A percentile compares a stretch with the other conserved stretches of the same genome.
Conservation (phyloP, 2,329 filamentous ascomycete genomes). For the Microascus cirrosus region DNA sequence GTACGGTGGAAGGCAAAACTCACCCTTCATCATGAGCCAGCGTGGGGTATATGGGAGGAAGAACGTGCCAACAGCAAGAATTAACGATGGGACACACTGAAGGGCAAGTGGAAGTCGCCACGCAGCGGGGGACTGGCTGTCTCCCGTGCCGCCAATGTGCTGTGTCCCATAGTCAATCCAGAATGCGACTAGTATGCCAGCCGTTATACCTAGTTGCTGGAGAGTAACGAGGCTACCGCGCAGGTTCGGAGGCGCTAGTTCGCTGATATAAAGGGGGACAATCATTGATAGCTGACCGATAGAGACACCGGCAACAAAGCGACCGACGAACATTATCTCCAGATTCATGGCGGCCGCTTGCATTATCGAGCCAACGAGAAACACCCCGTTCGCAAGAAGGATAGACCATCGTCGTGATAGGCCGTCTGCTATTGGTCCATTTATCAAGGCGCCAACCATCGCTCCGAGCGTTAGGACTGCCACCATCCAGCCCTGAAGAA, state of each 20-base stretch:
- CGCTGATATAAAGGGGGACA: slow-evolving; percentile 33
- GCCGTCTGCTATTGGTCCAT: slow-evolving; percentile 24
- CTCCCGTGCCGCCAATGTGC: neutral
- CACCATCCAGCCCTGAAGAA: slow-evolving; percentile 32
- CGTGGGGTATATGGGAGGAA: slow-evolving; percentile 15
- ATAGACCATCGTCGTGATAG: slow-evolving; percentile 22
- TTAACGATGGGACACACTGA: slow-evolving; percentile 14
- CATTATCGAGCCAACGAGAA: slow-evolving; percentile 28
- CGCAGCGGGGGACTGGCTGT: slow-evolving; percentile 3
- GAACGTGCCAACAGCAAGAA: slow-evolving; percentile 12
- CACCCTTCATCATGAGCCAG: slow-evolving; percentile 11
- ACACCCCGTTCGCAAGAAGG: slow-evolving; percentile 20
- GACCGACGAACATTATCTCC: slow-evolving; percentile 26
- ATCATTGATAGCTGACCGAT: slow-evolving; percentile 27
- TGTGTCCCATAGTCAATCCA: slow-evolving; percentile 16
- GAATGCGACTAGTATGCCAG: slow-evolving; percentile 18
- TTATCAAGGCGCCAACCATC: slow-evolving; percentile 32
- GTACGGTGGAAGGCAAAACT: neutral
- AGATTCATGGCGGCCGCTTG: slow-evolving; percentile 28
- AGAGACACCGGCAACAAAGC: slow-evolving; percentile 30
- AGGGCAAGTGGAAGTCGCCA: slow-evolving; percentile 18
- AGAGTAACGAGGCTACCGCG: slow-evolving; percentile 34
- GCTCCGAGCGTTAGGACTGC: slow-evolving; percentile 31
- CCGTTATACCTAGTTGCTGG: slow-evolving; percentile 23
- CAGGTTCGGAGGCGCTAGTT: slow-evolving; percentile 35